Evolutionary conservation across 2,329 filamentous ascomycete species (phyloP), one percentile per base, ranked within the genome.

Genomic region (Neofusicoccum umdonicola): DNA sequence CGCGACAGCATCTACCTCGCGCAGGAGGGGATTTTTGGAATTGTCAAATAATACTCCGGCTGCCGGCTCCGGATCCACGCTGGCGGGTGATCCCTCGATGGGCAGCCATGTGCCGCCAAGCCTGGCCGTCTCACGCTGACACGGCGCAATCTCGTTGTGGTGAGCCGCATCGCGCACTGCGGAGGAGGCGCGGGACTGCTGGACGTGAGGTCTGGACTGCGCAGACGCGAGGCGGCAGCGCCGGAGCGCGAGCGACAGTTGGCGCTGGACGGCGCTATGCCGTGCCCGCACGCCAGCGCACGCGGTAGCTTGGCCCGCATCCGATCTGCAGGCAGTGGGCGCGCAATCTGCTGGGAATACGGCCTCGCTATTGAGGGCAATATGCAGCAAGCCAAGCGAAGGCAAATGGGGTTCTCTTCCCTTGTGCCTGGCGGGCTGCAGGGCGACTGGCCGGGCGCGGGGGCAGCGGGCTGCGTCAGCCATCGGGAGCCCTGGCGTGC

Each of bases 291-390:
- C 27, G 27, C 27, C 27, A 31, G 27, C 27, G 27, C 27, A 31
- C 27, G 27, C 27, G 27, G 27, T 5, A 31, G 22, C 52, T 56
- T 56, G 52, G 54, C 41, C 37, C 11, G 13, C 37, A 15, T 39
- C 37, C 11, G 42, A 60, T 47, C 56, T 47, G 56, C 56, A 34
- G 4, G 56, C 27, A 31, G 27, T 19, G 22, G 41, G 54, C 54
- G 54, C 27, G 54, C 56, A 60, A 60, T 60, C 42, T 60, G 42
- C 22, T 47, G 42, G 3, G 42, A 60, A 60, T 60, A 60, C 56
- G 56, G 56, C 39, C 12, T 47, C 42, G 56, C 56, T 47, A 47
- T 13, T 22, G 42, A 37, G 5, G 13, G 39, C 56, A 19, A 19
- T 34, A 57, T 57, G 27, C 54, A 45, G 54, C 27, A 57, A 27